These are phyloP conservation scores for Dicorynia guianensis DNA, from an alignment of 306 rosid genomes.

Conservation along the genomic window DNA sequence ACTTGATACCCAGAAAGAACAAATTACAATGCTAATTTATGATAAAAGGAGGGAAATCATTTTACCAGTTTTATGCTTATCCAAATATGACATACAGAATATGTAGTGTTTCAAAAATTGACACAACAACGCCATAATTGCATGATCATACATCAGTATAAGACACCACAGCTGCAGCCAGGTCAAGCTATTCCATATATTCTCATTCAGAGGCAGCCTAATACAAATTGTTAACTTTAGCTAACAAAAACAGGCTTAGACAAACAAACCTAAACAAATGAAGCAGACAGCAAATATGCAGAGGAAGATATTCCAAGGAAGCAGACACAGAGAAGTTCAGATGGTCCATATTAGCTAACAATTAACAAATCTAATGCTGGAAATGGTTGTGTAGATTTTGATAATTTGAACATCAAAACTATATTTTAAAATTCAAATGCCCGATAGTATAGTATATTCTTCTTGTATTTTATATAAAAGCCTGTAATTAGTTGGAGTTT, in stretches of 20 bases:
- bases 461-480: not conserved
- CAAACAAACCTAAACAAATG: slow-evolving; percentile 6
- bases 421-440: not conserved
- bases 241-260: too few species aligned
- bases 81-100: not conserved
- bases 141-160: not conserved
- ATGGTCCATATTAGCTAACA: not conserved
- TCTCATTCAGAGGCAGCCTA: not conserved
- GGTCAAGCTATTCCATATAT: slow-evolving; percentile 5
- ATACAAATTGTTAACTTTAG: too few species aligned
- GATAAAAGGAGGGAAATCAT: not conserved
- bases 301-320: not conserved
- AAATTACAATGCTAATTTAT: not conserved
- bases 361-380: not conserved
- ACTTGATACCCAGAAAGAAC: not conserved
- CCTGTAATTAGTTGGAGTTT: not conserved
- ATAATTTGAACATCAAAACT: not conserved
- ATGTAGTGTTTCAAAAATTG: not conserved
- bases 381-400: not conserved
- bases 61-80: not conserved
- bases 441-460: not conserved
- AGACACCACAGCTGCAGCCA: not conserved
- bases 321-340: not conserved
- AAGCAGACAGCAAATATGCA: not conserved
- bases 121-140: too few species aligned